A percentile compares a stretch with the other conserved stretches of the same genome.
Conservation (phyloP, 1,139 yeast genomes). For the Zhuliangozyma parablackwelliae region DNA sequence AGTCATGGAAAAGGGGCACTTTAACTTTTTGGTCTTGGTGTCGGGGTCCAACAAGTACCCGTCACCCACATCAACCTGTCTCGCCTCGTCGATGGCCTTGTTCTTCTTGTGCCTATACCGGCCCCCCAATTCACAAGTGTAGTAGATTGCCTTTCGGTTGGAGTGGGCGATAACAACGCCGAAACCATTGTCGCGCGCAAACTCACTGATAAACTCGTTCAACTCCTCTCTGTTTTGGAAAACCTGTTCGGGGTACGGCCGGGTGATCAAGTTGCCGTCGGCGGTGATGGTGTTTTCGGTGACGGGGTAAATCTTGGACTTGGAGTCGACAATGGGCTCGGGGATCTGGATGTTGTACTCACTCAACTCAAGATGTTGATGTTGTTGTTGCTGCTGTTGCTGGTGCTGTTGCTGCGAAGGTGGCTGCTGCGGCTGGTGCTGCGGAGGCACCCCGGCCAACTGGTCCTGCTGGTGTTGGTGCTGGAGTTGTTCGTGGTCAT, state of each 20-base stretch:
- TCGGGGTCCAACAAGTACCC: constrained; percentile 40
- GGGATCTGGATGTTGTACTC: constrained; percentile 49
- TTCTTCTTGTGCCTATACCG: constrained; percentile 51
- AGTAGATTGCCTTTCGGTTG: constrained; percentile 55
- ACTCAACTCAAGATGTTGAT: constrained; percentile 17
- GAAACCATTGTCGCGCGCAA: constrained; percentile 55
- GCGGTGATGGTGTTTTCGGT: constrained; percentile 45
- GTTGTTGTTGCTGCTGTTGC: constrained; percentile 12
- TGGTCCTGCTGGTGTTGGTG: constrained; percentile 12
- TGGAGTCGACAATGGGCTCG: constrained; percentile 43
- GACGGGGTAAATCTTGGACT: constrained; percentile 45
- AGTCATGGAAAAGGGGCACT: constrained; percentile 57
- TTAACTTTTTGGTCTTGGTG: constrained; percentile 49
- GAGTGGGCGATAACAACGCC: constrained; percentile 60
- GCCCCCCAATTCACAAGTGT: constrained; percentile 60
- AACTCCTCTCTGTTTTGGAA: constrained; percentile 48
- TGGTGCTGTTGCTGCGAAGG: too few species aligned
- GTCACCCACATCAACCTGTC: constrained; percentile 28
- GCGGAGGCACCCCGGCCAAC: constrained; percentile 10
- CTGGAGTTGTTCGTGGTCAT: constrained; percentile 8
- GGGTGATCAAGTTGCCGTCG: constrained; percentile 50
- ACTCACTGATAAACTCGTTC: constrained; percentile 52
- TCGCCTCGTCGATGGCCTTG: constrained; percentile 23
- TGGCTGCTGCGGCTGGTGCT: constrained; percentile 7
- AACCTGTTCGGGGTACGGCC: constrained; percentile 53